Evolutionary conservation across 2,329 filamentous ascomycete genomes (phyloP).

Genomic region (Trichoderma hamatum): DNA sequence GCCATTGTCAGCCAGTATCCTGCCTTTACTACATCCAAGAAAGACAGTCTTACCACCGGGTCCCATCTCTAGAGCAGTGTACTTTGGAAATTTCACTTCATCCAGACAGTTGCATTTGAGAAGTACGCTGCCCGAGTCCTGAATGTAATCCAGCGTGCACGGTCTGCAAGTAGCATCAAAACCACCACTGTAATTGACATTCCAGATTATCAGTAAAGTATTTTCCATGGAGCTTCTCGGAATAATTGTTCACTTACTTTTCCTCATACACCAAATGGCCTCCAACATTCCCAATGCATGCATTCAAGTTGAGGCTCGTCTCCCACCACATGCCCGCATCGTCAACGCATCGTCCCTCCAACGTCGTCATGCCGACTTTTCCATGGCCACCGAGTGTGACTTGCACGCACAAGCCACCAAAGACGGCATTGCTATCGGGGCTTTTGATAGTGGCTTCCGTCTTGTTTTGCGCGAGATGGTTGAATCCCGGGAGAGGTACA

Average conservation of each 20-base stretch:
- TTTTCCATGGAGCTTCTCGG: neutral
- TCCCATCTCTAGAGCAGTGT: slow-evolving; percentile 30
- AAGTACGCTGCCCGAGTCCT: slow-evolving; percentile 5
- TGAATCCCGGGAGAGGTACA: slow-evolving; percentile 13
- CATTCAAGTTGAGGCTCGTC: slow-evolving; percentile 36
- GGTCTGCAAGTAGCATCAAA: slow-evolving; percentile 34
- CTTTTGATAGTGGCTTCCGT: neutral
- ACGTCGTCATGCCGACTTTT: slow-evolving; percentile 29
- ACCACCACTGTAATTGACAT: slow-evolving; percentile 23
- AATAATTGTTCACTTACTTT: slow-evolving; percentile 27
- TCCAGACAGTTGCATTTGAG: slow-evolving; percentile 33
- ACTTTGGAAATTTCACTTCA: slow-evolving; percentile 16
- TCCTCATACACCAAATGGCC: slow-evolving; percentile 30
- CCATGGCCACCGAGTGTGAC: slow-evolving; percentile 33
- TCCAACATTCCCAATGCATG: slow-evolving; percentile 31
- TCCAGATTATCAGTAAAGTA: neutral
- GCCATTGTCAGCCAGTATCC: neutral
- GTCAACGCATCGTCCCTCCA: slow-evolving; percentile 33
- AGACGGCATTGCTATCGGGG: slow-evolving; percentile 2
- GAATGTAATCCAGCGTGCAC: slow-evolving; percentile 28
- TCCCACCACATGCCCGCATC: slow-evolving; percentile 30
- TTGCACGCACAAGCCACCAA: slow-evolving; percentile 29
- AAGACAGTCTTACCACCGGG: slow-evolving; percentile 21
- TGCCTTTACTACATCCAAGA: neutral
- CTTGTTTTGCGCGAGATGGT: slow-evolving; percentile 21